Evolutionary conservation across 768 basidiomycete species (phyloP).

Genomic region (Lyophyllum decastes): DNA sequence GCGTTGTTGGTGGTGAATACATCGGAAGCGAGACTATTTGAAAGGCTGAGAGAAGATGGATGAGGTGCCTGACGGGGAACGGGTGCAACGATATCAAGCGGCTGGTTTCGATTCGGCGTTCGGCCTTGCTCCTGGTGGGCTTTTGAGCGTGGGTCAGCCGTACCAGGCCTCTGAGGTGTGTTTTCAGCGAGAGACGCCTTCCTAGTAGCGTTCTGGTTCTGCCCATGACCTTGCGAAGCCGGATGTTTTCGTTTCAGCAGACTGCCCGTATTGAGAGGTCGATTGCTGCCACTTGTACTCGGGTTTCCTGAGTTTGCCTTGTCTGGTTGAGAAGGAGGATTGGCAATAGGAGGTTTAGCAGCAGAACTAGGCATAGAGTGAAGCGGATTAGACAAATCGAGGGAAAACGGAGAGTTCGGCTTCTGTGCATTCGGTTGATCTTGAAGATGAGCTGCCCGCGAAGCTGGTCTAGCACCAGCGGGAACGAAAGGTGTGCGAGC

Average conservation of each 20-base stretch:
- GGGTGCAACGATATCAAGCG: slow-evolving; percentile 23
- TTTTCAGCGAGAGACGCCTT: slow-evolving; percentile 9
- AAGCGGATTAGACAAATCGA: slow-evolving; percentile 16
- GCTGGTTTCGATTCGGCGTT: slow-evolving; percentile 3
- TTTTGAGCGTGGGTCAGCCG: slow-evolving; percentile 26
- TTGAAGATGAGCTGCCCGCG: slow-evolving; percentile 7
- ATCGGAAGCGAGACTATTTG: slow-evolving; percentile 15
- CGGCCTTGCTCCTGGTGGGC: not conserved
- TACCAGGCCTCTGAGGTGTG: slow-evolving; percentile 24
- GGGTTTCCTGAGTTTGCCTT: not conserved
- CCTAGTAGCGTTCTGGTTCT: slow-evolving; percentile 3
- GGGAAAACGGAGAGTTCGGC: slow-evolving; percentile 3
- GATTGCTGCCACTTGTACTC: not conserved
- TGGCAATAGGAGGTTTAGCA: not conserved
- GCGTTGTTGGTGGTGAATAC: slow-evolving; percentile 20
- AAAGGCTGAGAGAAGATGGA: slow-evolving; percentile 19
- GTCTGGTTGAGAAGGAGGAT: not conserved
- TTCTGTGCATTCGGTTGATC: slow-evolving; percentile 3
- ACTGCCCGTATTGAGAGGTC: slow-evolving; percentile 16
- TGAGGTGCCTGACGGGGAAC: slow-evolving; percentile 23
- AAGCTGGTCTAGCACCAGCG: slow-evolving; percentile 9
- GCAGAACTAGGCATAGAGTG: slow-evolving; percentile 4
- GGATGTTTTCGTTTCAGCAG: slow-evolving; percentile 13
- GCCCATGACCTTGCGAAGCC: slow-evolving; percentile 2
- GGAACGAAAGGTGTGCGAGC: slow-evolving; percentile 22